Percentiles rank a stretch among this genome's conserved stretches.
phyloP scores from a whole-genome alignment of 495 filamentous ascomycete genomes.

The Hypoxylon fuscum region DNA sequence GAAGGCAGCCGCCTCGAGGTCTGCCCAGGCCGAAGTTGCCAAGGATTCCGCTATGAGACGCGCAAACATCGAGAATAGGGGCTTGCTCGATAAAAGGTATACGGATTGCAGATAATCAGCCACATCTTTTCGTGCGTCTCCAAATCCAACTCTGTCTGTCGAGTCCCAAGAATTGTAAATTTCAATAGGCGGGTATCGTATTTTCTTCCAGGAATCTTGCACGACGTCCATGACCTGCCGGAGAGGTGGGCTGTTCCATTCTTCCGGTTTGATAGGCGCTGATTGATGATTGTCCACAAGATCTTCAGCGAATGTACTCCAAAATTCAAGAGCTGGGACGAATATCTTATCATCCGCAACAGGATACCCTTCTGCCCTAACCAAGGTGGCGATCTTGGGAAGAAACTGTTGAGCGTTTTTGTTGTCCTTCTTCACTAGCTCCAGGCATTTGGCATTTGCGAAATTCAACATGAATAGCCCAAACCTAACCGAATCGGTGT shows the following conservation, averaged over 20 bases:
- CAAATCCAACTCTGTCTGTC: constrained; percentile 75
- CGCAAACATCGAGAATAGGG: constrained; percentile 75
- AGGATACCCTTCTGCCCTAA: constrained; percentile 75
- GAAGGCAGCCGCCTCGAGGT: constrained; percentile 82
- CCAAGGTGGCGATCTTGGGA: constrained; percentile 65
- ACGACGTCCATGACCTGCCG: constrained; percentile 63
- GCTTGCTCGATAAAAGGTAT: constrained; percentile 73
- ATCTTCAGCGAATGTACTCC: constrained; percentile 75
- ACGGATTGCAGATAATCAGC: constrained; percentile 80
- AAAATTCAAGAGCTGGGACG: constrained; percentile 82
- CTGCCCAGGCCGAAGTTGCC: constrained; percentile 69
- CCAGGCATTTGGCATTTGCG: constrained; percentile 65
- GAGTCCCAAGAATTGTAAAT: constrained; percentile 72
- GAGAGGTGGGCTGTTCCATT: constrained; percentile 48
- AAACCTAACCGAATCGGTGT: constrained; percentile 72
- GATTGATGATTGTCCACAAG: constrained; percentile 53
- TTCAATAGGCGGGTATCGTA: constrained; percentile 64
- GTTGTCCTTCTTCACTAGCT: constrained; percentile 56
- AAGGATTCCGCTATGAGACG: constrained; percentile 69
- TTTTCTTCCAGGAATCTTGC: constrained; percentile 68
- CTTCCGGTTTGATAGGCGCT: constrained; percentile 30
- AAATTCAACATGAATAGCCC: constrained; percentile 76
- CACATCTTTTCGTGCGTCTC: constrained; percentile 81
- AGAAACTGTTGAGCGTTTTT: constrained; percentile 59
- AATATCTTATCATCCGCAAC: constrained; percentile 82